Conservation (phyloP, 371 early-diverging fungal species). For the Globomyces sp. region DNA sequence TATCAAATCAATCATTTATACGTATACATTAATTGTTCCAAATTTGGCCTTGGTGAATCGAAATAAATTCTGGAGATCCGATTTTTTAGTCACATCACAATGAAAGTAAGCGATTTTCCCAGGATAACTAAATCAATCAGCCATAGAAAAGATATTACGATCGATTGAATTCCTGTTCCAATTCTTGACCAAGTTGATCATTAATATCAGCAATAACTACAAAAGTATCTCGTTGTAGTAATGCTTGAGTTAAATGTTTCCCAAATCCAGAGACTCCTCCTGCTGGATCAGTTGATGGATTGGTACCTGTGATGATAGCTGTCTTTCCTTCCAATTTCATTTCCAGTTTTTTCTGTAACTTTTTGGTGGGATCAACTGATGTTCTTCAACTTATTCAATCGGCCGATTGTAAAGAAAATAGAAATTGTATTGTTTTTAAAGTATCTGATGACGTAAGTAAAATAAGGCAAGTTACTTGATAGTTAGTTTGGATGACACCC, state of each 20-base stretch:
- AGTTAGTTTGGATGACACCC: too few relatives aligned
- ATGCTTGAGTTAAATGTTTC: background rate
- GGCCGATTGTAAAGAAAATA: too few relatives aligned
- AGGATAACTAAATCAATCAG: too few relatives aligned
- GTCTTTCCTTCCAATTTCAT: slow-evolving; percentile 39
- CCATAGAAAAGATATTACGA: slow-evolving; percentile 41
- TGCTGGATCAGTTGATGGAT: background rate
- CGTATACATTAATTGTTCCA: too few relatives aligned
- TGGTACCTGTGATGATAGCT: slow-evolving; percentile 63
- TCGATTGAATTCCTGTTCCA: slow-evolving; percentile 18
- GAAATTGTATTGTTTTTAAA: too few relatives aligned
- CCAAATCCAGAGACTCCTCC: slow-evolving; percentile 14
- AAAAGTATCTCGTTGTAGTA: background rate
- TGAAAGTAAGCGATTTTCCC: slow-evolving; percentile 17
- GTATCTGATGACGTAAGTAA: too few relatives aligned
- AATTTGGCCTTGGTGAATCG: background rate
- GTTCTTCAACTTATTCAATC: too few relatives aligned
- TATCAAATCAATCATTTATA: background rate
- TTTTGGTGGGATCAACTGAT: too few relatives aligned
- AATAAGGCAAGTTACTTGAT: too few relatives aligned
- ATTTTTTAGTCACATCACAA: slow-evolving; percentile 61
- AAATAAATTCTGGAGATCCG: slow-evolving; percentile 46
- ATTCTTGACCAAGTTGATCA: slow-evolving; percentile 3
- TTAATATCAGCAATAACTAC: slow-evolving; percentile 10
- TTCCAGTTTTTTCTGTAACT: too few relatives aligned